Conservation (phyloP, 495 filamentous ascomycete species). For the Aspergillus homomorphus region DNA sequence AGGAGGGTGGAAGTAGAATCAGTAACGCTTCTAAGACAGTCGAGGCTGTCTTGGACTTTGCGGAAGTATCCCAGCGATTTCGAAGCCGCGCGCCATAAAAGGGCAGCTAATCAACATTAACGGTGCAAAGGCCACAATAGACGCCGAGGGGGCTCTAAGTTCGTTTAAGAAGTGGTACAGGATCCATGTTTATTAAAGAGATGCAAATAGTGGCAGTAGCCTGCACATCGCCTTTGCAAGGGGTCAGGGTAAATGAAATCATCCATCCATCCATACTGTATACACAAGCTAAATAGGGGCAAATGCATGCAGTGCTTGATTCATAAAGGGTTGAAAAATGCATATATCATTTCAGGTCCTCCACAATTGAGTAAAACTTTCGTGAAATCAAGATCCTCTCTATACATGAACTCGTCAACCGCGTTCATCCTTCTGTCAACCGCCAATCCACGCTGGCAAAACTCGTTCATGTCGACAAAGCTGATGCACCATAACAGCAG, state of each 20-base stretch:
- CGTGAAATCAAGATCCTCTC: too few relatives aligned
- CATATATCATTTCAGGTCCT: too few relatives aligned
- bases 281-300: not conserved
- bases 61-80: slow-evolving; percentile 30
- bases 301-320: too few relatives aligned
- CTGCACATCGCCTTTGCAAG: slow-evolving; percentile 21
- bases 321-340: too few relatives aligned
- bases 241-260: slow-evolving; percentile 13
- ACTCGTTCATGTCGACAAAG: too few relatives aligned
- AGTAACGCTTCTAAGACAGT: slow-evolving; percentile 24
- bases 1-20: slow-evolving; percentile 27
- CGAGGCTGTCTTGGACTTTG: slow-evolving; percentile 28
- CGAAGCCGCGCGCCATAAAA: slow-evolving; percentile 28
- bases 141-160: slow-evolving; percentile 30
- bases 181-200: slow-evolving; percentile 13
- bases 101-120: slow-evolving; percentile 25
- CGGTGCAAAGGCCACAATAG: slow-evolving; percentile 26
- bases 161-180: slow-evolving; percentile 17
- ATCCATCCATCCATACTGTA: not conserved
- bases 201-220: slow-evolving; percentile 15
- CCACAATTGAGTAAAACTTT: too few relatives aligned
- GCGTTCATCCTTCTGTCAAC: too few relatives aligned
- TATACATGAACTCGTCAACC: too few relatives aligned
- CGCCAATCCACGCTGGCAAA: too few relatives aligned
- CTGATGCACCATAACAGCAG: too few relatives aligned